phyloP scores from a whole-genome alignment of 2,329 filamentous ascomycete genomes.

The Ceratocystis variospora region DNA sequence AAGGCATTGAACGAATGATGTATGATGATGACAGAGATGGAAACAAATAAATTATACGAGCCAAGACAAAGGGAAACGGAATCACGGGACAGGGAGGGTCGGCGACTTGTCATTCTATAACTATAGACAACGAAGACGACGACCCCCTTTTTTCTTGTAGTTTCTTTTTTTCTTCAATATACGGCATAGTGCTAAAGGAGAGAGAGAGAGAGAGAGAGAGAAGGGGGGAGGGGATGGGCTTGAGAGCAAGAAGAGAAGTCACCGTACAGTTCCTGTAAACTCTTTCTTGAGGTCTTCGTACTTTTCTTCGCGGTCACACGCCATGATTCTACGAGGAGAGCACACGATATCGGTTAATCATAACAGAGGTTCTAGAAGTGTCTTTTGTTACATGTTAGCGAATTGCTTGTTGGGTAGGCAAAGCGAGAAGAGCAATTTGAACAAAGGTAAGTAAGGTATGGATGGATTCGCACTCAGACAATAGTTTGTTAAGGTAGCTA shows the following conservation, averaged over 20 bases:
- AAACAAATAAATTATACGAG: constrained; percentile 16
- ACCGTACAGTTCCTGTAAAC: constrained; percentile 71
- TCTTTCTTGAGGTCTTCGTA: constrained; percentile 68
- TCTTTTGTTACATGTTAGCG: constrained; percentile 16
- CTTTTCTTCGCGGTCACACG: constrained; percentile 84
- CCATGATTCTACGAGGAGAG: constrained; percentile 57
- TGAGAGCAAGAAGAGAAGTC: constrained; percentile 22
- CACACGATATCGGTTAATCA: constrained; percentile 11
- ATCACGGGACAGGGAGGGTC: constrained; percentile 23
- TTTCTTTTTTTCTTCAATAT: background rate
- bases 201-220: too few relatives aligned
- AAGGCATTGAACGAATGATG: background rate
- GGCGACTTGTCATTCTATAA: constrained; percentile 22
- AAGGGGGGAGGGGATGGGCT: background rate
- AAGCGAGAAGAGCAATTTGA: background rate
- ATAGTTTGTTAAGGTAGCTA: constrained; percentile 78
- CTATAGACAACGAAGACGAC: background rate
- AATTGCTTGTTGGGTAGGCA: background rate
- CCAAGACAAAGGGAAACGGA: constrained; percentile 11
- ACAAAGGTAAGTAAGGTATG: background rate
- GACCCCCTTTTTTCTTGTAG: too few relatives aligned
- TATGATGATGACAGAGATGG: constrained; percentile 19
- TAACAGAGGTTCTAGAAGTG: background rate
- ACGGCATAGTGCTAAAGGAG: background rate
- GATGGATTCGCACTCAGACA: constrained; percentile 54